These are phyloP conservation scores for Ochromonas danica DNA, from an alignment of 108 stramenopile species.

Conservation along the genomic window DNA sequence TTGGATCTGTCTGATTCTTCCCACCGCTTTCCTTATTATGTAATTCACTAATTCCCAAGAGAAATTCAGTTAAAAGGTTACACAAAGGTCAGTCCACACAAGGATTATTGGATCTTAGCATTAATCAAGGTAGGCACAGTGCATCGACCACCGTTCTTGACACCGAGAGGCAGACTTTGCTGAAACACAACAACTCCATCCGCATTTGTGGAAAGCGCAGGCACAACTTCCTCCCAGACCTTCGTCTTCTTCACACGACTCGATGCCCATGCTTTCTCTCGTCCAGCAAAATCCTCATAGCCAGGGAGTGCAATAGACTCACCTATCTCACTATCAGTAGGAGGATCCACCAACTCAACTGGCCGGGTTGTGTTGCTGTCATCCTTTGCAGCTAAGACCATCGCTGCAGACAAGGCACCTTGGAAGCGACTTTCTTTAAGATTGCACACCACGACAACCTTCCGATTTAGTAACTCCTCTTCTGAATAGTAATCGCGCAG, in stretches of 20 bases:
- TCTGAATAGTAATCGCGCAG: constrained; percentile 43
- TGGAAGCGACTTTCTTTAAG: constrained; percentile 48
- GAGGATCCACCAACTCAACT: constrained; percentile 41
- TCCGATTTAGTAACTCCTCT: constrained; percentile 42
- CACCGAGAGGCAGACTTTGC: too few species aligned
- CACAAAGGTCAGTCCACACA: too few species aligned
- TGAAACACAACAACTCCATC: constrained; percentile 40
- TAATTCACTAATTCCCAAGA: too few species aligned
- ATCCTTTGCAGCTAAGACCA: constrained; percentile 45
- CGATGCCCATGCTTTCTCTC: not conserved
- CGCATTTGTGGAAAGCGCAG: constrained; percentile 38
- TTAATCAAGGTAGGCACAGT: too few species aligned
- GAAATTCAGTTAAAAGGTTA: too few species aligned
- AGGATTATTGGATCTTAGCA: too few species aligned
- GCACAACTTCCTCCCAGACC: constrained; percentile 41
- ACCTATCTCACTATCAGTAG: constrained; percentile 29
- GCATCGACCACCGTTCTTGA: too few species aligned
- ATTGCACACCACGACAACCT: constrained; percentile 48
- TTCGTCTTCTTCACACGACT: constrained; percentile 47
- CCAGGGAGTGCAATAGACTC: constrained; percentile 32
- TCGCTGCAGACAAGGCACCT: constrained; percentile 20
- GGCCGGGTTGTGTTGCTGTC: not conserved
- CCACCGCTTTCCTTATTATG: too few species aligned
- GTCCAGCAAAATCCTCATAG: not conserved
- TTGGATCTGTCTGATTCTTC: too few species aligned